These are phyloP conservation scores for Cytospora chrysosperma DNA, from an alignment of 2,329 filamentous ascomycete genomes.

Conservation along the genomic window DNA sequence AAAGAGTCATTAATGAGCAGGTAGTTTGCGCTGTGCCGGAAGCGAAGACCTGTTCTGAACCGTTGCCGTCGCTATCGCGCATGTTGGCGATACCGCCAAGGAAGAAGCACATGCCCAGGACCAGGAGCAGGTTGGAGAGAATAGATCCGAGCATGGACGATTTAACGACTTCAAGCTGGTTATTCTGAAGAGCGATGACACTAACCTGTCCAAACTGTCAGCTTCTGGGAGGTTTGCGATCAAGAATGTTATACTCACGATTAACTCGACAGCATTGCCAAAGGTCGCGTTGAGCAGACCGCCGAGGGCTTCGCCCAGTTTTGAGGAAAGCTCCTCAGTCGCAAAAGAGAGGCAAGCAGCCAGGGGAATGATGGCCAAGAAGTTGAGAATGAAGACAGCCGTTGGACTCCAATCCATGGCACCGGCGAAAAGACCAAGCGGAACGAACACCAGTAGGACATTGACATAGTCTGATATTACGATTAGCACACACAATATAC, in stretches of 20 bases:
- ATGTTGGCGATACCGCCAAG: slow-evolving; percentile 68
- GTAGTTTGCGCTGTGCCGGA: slow-evolving; percentile 76
- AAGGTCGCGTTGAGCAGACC: slow-evolving; percentile 76
- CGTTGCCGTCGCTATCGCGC: slow-evolving; percentile 53
- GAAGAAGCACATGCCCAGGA: slow-evolving; percentile 78
- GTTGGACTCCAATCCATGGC: slow-evolving; percentile 61
- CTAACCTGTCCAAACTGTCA: slow-evolving; percentile 62
- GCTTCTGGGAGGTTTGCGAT: slow-evolving; percentile 18
- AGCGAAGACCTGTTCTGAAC: slow-evolving; percentile 70
- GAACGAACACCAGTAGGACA: slow-evolving; percentile 70
- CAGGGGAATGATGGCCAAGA: slow-evolving; percentile 76
- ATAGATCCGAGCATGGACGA: slow-evolving; percentile 96
- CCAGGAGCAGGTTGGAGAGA: slow-evolving; percentile 88
- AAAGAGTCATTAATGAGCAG: slow-evolving; percentile 71
- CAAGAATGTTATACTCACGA: slow-evolving; percentile 49
- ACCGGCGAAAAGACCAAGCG: slow-evolving; percentile 69
- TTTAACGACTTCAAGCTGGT: slow-evolving; percentile 94
- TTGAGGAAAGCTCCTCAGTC: slow-evolving; percentile 72
- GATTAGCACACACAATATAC: slow-evolving; percentile 18
- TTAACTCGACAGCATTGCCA: slow-evolving; percentile 74
- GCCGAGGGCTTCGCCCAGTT: slow-evolving; percentile 71
- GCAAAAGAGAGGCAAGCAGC: slow-evolving; percentile 73
- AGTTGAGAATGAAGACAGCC: slow-evolving; percentile 73
- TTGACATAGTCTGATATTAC: slow-evolving; percentile 57
- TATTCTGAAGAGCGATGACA: slow-evolving; percentile 81